A percentile compares a stretch with the other conserved stretches of the same genome.
Evolutionary conservation across 2,329 filamentous ascomycete genomes (phyloP).

Genomic region (Chrysoporthe austroafricana): DNA sequence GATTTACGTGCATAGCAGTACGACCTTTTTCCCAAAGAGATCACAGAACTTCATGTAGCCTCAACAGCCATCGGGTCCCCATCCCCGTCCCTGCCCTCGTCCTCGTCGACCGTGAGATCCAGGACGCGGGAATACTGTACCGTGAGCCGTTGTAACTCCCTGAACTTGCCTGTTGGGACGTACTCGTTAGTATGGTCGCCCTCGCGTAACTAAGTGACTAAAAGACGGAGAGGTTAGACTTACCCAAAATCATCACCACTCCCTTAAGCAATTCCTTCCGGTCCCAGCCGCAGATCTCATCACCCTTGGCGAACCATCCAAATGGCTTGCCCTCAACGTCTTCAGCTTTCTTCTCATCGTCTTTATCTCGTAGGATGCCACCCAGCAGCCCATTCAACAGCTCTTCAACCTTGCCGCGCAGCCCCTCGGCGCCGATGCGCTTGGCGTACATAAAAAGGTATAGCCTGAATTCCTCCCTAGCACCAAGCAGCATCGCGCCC

Average conservation of each 20-base stretch:
- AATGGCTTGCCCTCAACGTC: constrained; percentile 43
- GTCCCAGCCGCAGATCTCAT: constrained; percentile 88
- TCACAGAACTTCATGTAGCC: constrained; percentile 30
- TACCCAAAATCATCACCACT: constrained; percentile 91
- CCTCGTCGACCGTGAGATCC: constrained; percentile 59
- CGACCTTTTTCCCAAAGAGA: background rate
- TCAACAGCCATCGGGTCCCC: constrained; percentile 50
- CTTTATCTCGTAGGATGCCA: constrained; percentile 65
- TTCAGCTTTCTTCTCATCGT: constrained; percentile 39
- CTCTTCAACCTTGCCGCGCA: constrained; percentile 90
- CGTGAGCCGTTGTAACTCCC: constrained; percentile 91
- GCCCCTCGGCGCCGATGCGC: constrained; percentile 85
- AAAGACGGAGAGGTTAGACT: constrained; percentile 40
- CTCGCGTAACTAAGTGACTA: background rate
- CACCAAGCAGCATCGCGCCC: constrained; percentile 80
- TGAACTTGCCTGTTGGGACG: constrained; percentile 75
- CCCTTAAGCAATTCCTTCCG: constrained; percentile 85
- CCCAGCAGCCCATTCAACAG: constrained; percentile 81
- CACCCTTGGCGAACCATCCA: constrained; percentile 69
- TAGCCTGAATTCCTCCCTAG: constrained; percentile 88
- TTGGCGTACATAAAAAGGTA: constrained; percentile 99
- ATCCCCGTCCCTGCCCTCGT: constrained; percentile 40
- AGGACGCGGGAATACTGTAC: constrained; percentile 90
- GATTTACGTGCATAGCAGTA: background rate
- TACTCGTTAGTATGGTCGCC: constrained; percentile 37